Percentiles rank a stretch among this genome's conserved stretches.
These are phyloP conservation scores for Populus hybrid DNA, from an alignment of 441 rosid genomes.

Conservation along the genomic window DNA sequence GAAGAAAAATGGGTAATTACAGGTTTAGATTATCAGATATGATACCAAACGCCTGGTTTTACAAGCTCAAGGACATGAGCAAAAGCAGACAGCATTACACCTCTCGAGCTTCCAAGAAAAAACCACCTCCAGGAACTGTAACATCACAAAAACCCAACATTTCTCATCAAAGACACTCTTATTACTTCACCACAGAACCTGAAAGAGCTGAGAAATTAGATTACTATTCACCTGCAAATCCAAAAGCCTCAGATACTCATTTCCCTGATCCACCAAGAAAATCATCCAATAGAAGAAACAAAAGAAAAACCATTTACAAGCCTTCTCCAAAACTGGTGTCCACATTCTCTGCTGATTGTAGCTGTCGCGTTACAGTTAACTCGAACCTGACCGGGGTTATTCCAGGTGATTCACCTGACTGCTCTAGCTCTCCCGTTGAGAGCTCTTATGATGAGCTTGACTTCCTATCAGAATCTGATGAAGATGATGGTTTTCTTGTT, in stretches of 20 bases:
- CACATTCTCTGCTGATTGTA: conserved; percentile 14
- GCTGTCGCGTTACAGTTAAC: conserved; percentile 22
- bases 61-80: conserved; percentile 54
- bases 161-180: conserved; percentile 40
- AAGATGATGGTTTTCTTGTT: conserved; percentile 12
- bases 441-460: conserved; percentile 27
- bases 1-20: conserved; percentile 53
- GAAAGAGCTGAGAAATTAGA: conserved; percentile 12
- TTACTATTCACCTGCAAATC: conserved; percentile 14
- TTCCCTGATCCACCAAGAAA: conserved; percentile 41
- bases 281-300: conserved; percentile 37
- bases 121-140: conserved; percentile 6
- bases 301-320: conserved; percentile 58
- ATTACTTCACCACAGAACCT: conserved; percentile 39
- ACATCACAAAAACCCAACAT: conserved; percentile 19
- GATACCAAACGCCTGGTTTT: conserved; percentile 88
- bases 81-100: conserved; percentile 21
- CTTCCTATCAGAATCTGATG: conserved; percentile 21
- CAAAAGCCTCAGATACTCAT: conserved; percentile 27
- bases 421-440: conserved; percentile 27
- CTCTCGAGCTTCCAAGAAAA: conserved; percentile 28
- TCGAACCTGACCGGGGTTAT: conserved; percentile 12
- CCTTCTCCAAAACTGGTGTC: conserved; percentile 49
- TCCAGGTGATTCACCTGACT: conserved; percentile 29
- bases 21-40: conserved; percentile 77